Conservation (phyloP, 495 filamentous ascomycete species). For the Neurospora sp. region DNA sequence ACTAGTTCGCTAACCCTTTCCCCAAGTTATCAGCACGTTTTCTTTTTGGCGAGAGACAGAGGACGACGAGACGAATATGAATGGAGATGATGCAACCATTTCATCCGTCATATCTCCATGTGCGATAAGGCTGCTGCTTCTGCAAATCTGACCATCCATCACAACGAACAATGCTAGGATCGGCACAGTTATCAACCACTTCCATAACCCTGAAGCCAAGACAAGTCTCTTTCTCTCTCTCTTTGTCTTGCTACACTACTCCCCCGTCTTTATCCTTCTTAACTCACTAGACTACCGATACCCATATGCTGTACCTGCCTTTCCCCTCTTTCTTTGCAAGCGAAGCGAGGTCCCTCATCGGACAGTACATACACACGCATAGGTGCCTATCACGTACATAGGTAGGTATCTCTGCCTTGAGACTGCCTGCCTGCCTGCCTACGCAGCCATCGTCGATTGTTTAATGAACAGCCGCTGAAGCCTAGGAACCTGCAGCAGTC, state of each 20-base stretch:
- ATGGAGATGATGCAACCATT: neutral
- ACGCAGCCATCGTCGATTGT: neutral
- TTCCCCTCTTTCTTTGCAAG: neutral
- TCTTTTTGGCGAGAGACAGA: neutral
- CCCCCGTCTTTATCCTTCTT: too few relatives aligned
- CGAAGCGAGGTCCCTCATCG: neutral
- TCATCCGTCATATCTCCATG: neutral
- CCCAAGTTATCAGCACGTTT: neutral
- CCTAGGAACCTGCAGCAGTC: neutral
- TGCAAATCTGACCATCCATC: neutral
- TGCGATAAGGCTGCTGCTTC: neutral
- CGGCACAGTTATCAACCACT: neutral
- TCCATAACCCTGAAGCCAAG: neutral
- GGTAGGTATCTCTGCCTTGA: neutral
- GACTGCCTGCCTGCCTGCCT: neutral
- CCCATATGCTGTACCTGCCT: neutral
- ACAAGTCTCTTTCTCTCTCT: neutral
- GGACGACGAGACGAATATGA: neutral
- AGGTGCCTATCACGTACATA: too few relatives aligned
- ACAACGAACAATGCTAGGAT: neutral
- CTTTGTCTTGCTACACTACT: neutral
- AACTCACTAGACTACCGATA: neutral
- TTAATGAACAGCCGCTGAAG: neutral
- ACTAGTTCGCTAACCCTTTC: neutral
- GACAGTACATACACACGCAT: neutral